Conservation (phyloP, 192 early-diverging fungal species). For the Coemansia sp. region DNA sequence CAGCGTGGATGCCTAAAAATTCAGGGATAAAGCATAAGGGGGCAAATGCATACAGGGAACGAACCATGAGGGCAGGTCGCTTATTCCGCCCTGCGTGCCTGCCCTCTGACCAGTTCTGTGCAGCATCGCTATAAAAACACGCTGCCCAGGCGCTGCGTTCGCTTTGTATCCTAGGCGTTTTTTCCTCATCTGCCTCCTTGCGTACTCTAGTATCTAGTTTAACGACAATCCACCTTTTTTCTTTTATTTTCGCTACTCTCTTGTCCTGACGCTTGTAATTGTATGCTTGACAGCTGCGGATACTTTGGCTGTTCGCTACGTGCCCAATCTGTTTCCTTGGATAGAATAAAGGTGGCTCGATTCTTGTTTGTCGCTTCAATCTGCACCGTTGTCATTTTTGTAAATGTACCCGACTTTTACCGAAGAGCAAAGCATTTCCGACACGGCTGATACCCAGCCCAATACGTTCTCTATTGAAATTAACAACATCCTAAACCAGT, state of each 20-base stretch:
- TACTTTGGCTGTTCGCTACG: background rate
- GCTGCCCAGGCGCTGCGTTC: background rate
- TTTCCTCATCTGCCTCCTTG: background rate
- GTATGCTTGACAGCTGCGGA: background rate
- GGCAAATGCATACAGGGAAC: conserved; percentile 9
- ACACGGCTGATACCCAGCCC: conserved; percentile 2
- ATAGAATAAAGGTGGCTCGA: conserved; percentile 6
- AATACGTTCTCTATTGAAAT: background rate
- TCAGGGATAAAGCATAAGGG: background rate
- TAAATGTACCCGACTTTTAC: conserved; percentile 9
- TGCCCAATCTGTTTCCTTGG: background rate
- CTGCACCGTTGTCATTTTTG: conserved; percentile 1
- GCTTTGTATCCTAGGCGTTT: background rate
- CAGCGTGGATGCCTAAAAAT: conserved; percentile 1
- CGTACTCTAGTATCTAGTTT: background rate
- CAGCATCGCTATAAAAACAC: conserved; percentile 10
- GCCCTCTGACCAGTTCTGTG: conserved; percentile 6
- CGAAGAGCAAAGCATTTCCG: conserved; percentile 3
- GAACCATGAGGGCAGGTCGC: conserved; percentile 4
- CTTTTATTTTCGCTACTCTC: background rate
- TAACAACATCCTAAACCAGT: background rate
- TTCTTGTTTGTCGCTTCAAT: conserved; percentile 5
- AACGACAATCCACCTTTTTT: background rate
- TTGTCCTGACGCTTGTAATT: background rate
- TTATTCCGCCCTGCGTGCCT: conserved; percentile 4